phyloP scores from a whole-genome alignment of 2,329 filamentous ascomycete genomes.

The Fusarium guadeloupense region DNA sequence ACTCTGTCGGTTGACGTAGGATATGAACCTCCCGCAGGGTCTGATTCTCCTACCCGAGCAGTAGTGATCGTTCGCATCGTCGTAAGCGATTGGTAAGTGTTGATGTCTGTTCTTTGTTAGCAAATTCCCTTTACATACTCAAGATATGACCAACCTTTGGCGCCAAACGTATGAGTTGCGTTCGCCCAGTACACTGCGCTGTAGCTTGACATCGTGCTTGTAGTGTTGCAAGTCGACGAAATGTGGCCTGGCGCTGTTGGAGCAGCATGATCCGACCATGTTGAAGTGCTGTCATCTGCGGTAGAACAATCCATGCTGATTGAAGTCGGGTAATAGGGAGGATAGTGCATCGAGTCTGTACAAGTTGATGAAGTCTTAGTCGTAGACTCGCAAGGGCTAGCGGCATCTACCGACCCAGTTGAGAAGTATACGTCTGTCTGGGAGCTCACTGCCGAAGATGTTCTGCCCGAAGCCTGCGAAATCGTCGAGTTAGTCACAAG shows the following conservation, averaged over 20 bases:
- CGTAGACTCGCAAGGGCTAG: conserved; percentile 24
- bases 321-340: not conserved
- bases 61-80: conserved; percentile 38
- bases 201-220: conserved; percentile 25
- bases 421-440: conserved; percentile 15
- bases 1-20: conserved; percentile 34
- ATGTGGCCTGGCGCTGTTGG: conserved; percentile 8
- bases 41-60: not conserved
- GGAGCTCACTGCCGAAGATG: conserved; percentile 10
- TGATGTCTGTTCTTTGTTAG: conserved; percentile 15
- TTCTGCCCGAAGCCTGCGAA: conserved; percentile 6
- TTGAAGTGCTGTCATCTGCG: not conserved
- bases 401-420: not conserved
- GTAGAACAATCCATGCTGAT: conserved; percentile 27
- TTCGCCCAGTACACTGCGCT: conserved; percentile 31
- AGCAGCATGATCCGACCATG: conserved; percentile 16
- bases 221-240: conserved; percentile 39
- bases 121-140: not conserved
- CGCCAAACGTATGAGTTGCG: conserved; percentile 15
- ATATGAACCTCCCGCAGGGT: conserved; percentile 13
- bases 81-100: conserved; percentile 20
- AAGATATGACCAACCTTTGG: conserved; percentile 23
- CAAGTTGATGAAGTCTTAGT: conserved; percentile 25
- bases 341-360: conserved; percentile 13
- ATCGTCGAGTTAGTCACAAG: conserved; percentile 29